A percentile compares a stretch with the other conserved stretches of the same genome.
Evolutionary conservation across 164 flowering plant species (phyloP).

Genomic region (Cinnamomum chago): DNA sequence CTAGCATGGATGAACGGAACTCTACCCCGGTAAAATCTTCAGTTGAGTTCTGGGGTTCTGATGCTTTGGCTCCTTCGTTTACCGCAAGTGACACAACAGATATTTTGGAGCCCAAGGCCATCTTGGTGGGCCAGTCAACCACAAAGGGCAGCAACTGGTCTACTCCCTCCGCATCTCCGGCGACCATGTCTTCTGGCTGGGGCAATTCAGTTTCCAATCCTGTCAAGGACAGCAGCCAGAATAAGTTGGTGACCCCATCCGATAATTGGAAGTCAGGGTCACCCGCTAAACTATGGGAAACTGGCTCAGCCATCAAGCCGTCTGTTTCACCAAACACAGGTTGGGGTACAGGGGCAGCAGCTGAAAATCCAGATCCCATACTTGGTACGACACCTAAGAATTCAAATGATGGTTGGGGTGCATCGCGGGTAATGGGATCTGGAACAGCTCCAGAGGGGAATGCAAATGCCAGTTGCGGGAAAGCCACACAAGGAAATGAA

Average conservation of each 20-base stretch:
- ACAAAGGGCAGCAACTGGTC: not conserved
- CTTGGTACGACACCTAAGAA: conserved; percentile 1
- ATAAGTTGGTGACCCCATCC: not conserved
- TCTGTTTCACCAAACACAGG: conserved; percentile 5
- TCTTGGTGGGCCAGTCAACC: too few relatives aligned
- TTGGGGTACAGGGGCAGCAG: not conserved
- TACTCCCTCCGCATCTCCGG: not conserved
- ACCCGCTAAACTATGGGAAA: not conserved
- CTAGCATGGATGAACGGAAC: not conserved
- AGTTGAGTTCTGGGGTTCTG: too few relatives aligned
- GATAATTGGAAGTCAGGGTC: not conserved
- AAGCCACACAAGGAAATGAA: conserved; percentile 15
- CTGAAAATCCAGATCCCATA: conserved; percentile 2
- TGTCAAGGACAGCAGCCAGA: not conserved
- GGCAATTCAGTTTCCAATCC: not conserved
- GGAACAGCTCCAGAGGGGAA: conserved; percentile 15
- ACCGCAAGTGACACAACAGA: too few relatives aligned
- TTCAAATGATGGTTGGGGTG: not conserved
- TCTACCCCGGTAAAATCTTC: not conserved
- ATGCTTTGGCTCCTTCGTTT: too few relatives aligned
- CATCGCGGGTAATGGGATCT: not conserved
- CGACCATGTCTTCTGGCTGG: not conserved
- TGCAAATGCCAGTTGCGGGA: conserved; percentile 31
- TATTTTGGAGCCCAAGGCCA: too few relatives aligned
- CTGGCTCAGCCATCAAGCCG: not conserved